Conservation (phyloP, 345 rosid species). For the Streptanthus diversifolius region DNA sequence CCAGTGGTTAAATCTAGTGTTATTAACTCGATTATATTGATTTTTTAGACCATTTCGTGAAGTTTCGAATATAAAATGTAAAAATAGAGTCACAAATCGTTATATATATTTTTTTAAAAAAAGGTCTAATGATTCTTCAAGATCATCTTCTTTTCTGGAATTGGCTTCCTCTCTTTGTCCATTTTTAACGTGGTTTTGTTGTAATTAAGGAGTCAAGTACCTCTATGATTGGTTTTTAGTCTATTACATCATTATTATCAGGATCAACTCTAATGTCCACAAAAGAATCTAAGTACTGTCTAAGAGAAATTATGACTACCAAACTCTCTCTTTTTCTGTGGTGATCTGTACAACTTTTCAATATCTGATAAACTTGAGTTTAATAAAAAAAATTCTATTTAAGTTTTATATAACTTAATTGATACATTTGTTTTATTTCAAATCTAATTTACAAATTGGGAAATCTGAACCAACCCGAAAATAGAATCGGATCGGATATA, state of each 20-base stretch:
- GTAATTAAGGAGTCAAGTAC: constrained; percentile 2
- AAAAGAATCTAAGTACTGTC: neutral
- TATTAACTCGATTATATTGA: no score
- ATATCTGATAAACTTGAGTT: neutral
- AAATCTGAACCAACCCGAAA: neutral
- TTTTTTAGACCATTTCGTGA: no score
- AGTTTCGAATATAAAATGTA: no score
- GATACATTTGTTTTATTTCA: neutral
- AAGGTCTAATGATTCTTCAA: neutral
- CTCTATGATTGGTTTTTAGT: neutral
- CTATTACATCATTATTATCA: constrained; percentile 13
- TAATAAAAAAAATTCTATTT: neutral
- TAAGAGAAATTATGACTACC: constrained; percentile 18
- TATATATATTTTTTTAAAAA: no score
- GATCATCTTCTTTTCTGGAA: neutral
- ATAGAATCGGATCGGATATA: neutral
- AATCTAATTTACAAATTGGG: neutral
- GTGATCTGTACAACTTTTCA: neutral
- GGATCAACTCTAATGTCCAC: constrained; percentile 9
- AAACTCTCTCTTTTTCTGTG: constrained; percentile 6
- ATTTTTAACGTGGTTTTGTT: constrained; percentile 3
- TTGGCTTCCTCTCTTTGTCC: neutral
- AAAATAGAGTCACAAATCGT: no score
- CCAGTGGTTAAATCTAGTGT: neutral
- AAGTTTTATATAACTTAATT: neutral